phyloP scores from a whole-genome alignment of 306 rosid genomes.

The Prinsepia uniflora region DNA sequence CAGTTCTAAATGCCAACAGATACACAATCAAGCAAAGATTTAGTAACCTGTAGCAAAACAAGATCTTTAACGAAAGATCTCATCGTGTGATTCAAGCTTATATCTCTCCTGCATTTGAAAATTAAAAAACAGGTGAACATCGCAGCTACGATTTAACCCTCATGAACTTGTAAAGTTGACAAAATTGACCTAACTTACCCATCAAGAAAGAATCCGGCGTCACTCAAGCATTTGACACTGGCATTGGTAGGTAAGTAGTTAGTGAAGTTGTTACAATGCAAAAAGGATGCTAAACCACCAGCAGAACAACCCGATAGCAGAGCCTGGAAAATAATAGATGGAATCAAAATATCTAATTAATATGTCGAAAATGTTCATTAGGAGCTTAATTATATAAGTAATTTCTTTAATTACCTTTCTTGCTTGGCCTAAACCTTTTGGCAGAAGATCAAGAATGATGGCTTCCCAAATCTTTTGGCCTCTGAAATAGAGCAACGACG shows the following conservation, averaged over 20 bases:
- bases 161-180: constrained; percentile 1
- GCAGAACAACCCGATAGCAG: constrained; percentile 97
- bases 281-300: constrained; percentile 87
- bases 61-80: neutral
- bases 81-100: constrained; percentile 21
- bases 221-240: constrained; percentile 82
- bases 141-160: neutral
- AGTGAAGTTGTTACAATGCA: constrained; percentile 73
- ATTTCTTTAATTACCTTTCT: constrained; percentile 20
- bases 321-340: constrained; percentile 34
- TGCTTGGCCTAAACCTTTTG: constrained; percentile 74
- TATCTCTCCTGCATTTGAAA: constrained; percentile 42
- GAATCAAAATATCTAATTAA: neutral
- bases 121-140: neutral
- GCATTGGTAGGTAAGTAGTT: constrained; percentile 59
- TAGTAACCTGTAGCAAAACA: neutral
- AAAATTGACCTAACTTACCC: constrained; percentile 26
- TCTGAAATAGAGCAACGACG: constrained; percentile 77
- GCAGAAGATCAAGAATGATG: constrained; percentile 76
- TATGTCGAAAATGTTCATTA: too few species aligned
- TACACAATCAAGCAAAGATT: neutral
- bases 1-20: neutral
- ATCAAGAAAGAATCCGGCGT: constrained; percentile 94
- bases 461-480: constrained; percentile 97
- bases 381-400: too few species aligned